Conservation (phyloP, 2,329 filamentous ascomycete species). For the Ophiognomonia clavigignenti-juglandacearum region DNA sequence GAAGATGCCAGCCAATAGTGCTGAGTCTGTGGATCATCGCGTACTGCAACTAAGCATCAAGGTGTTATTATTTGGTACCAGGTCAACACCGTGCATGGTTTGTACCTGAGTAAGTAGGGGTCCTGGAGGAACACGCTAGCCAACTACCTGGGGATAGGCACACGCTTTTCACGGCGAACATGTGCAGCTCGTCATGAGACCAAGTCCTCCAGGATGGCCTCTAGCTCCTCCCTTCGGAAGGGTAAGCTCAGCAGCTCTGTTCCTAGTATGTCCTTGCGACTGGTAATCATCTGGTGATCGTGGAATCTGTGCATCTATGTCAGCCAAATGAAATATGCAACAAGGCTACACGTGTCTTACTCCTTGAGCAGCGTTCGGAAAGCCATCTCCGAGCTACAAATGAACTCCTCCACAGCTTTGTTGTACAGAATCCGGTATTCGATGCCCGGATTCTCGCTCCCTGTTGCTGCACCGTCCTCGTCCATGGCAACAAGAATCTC, state of each 20-base stretch:
- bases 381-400: conserved; percentile 93
- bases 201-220: conserved; percentile 78
- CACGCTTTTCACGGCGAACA: too few species aligned
- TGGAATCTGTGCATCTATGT: conserved; percentile 63
- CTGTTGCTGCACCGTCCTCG: conserved; percentile 45
- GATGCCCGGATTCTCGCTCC: conserved; percentile 61
- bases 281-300: conserved; percentile 96
- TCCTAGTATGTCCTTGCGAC: conserved; percentile 76
- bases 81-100: too few species aligned
- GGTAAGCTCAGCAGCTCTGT: conserved; percentile 83
- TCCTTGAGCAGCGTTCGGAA: conserved; percentile 93
- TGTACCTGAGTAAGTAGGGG: too few species aligned
- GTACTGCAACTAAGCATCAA: too few species aligned
- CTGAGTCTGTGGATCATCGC: too few species aligned
- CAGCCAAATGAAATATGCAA: conserved; percentile 20
- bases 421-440: conserved; percentile 92
- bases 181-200: conserved; percentile 35
- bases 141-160: too few species aligned
- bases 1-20: too few species aligned
- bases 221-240: conserved; percentile 82
- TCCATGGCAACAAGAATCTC: conserved; percentile 73
- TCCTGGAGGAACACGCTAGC: too few species aligned
- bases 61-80: too few species aligned
- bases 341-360: conserved; percentile 36
- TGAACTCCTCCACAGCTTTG: conserved; percentile 94